Evolutionary conservation across 192 early-diverging fungal genomes (phyloP).

Genomic region (Backusella mclennaniae): DNA sequence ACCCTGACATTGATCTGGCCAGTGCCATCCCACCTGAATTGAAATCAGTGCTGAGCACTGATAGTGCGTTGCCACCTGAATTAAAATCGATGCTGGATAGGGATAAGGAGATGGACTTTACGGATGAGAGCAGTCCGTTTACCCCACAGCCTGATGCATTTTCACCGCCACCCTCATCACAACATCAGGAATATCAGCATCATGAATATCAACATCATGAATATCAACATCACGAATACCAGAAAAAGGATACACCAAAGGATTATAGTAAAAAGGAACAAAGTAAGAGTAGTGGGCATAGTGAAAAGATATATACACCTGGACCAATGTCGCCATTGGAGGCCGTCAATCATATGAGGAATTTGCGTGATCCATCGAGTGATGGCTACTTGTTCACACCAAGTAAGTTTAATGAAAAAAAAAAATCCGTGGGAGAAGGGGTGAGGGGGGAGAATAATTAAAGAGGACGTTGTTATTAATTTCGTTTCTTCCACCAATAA

Average conservation of each 20-base stretch:
- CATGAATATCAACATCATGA: background rate
- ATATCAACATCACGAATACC: too few relatives aligned
- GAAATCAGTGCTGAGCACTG: background rate
- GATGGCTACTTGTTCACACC: constrained; percentile 1
- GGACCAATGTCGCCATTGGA: constrained; percentile 26
- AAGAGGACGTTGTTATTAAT: background rate
- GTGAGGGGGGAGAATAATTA: background rate
- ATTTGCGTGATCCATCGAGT: background rate
- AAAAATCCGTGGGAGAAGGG: background rate
- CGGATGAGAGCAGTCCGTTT: background rate
- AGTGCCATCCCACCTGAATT: background rate
- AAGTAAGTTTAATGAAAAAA: constrained; percentile 20
- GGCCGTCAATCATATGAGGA: constrained; percentile 12
- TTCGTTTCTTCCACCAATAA: background rate
- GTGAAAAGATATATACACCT: background rate
- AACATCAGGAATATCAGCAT: too few relatives aligned
- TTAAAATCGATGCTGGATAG: background rate
- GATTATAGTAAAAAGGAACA: background rate
- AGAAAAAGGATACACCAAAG: background rate
- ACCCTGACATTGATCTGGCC: background rate
- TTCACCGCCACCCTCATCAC: background rate
- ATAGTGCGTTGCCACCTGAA: background rate
- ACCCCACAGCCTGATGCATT: background rate
- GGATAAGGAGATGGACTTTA: background rate
- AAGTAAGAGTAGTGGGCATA: background rate